Percentiles rank a stretch among this genome's conserved stretches.
Conservation (phyloP, 495 filamentous ascomycete genomes). For the Aspergillus homomorphus region DNA sequence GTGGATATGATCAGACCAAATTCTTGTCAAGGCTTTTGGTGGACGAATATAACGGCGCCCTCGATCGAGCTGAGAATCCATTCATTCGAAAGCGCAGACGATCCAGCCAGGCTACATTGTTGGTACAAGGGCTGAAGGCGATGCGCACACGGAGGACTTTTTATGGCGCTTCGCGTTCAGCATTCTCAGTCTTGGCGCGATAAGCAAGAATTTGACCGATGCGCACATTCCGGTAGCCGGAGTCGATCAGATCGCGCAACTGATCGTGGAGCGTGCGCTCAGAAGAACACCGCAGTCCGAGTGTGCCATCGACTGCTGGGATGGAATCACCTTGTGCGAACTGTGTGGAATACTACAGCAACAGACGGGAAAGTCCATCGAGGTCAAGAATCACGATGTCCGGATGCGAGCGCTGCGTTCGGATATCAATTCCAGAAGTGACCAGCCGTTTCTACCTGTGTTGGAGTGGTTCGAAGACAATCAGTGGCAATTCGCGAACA, state of each 20-base stretch:
- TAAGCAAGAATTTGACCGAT: neutral
- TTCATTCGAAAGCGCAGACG: slow-evolving; percentile 10
- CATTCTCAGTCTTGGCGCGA: slow-evolving; percentile 4
- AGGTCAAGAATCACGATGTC: neutral
- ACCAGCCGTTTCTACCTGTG: slow-evolving; percentile 15
- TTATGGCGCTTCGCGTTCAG: slow-evolving; percentile 24
- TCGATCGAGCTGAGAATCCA: neutral
- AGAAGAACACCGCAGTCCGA: too few species aligned
- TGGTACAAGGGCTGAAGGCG: slow-evolving; percentile 20
- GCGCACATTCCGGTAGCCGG: slow-evolving; percentile 11
- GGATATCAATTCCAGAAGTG: slow-evolving; percentile 4
- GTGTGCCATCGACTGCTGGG: too few species aligned
- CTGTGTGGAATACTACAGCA: too few species aligned
- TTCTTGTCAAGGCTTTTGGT: slow-evolving; percentile 27
- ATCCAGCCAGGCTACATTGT: slow-evolving; percentile 30
- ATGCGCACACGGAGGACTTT: slow-evolving; percentile 23
- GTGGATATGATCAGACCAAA: slow-evolving; percentile 33
- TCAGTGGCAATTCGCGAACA: slow-evolving; percentile 6
- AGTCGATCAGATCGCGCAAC: slow-evolving; percentile 11
- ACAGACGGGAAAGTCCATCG: too few species aligned
- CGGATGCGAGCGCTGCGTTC: slow-evolving; percentile 7
- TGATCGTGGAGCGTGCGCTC: neutral
- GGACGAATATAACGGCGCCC: slow-evolving; percentile 11
- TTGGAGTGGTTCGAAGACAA: slow-evolving; percentile 16
- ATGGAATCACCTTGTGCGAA: too few species aligned